These are phyloP conservation scores for Pyrenopolyporus hunteri DNA, from an alignment of 495 filamentous ascomycete species.

Conservation along the genomic window DNA sequence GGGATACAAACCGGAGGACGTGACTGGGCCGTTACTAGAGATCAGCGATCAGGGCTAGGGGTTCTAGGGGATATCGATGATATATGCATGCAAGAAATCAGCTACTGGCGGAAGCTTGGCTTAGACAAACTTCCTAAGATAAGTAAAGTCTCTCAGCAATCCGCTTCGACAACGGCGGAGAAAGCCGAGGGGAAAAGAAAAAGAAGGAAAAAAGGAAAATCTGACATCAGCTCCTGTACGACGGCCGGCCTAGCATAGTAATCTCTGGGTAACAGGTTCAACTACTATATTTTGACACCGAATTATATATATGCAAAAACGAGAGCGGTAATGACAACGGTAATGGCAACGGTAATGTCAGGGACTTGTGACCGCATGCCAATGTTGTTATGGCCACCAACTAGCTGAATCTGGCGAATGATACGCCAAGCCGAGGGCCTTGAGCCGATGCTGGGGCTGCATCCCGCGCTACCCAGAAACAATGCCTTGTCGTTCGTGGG, in stretches of 20 bases:
- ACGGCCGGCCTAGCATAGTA: not conserved
- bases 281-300: no score
- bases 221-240: conserved; percentile 17
- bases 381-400: conserved; percentile 1
- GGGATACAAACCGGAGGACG: not conserved
- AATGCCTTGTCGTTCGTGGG: not conserved
- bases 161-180: not conserved
- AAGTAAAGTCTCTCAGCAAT: not conserved
- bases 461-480: no score
- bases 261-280: no score
- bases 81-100: conserved; percentile 19
- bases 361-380: conserved; percentile 4
- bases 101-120: conserved; percentile 2
- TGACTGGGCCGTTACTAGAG: conserved; percentile 14
- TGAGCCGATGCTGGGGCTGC: not conserved
- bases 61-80: conserved; percentile 2
- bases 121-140: conserved; percentile 10
- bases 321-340: not conserved
- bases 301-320: no score
- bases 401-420: conserved; percentile 11
- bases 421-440: not conserved
- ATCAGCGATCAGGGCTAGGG: conserved; percentile 22
- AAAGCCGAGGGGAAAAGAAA: conserved; percentile 2
- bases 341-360: no score
- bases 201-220: conserved; percentile 1